Evolutionary conservation across 2,329 filamentous ascomycete species (phyloP), one percentile per base, ranked within the genome.

Genomic region (Sordariomycetes sp.): DNA sequence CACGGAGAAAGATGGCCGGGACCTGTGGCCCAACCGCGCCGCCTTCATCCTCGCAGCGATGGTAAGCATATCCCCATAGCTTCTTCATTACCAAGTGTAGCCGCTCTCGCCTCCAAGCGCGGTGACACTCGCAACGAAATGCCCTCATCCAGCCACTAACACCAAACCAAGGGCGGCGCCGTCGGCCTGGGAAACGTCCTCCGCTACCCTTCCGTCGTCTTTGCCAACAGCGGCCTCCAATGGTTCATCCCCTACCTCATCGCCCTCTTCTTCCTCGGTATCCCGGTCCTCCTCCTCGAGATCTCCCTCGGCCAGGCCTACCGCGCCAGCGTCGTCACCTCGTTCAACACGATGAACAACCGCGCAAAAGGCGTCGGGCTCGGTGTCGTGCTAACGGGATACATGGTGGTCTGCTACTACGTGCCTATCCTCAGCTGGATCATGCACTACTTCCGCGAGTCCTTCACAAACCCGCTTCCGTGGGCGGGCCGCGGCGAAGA

Each of bases 281-380:
- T 81, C 20, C 78, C 78, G 0, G 70, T 75, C 0, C 69, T 81
- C 10, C 70, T 78, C 5, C 71, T 81, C 25, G 76, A 81, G 60
- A 77, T 80, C 54, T 85, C 84, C 39, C 87, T 87, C 36, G 88
- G 88, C 54, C 86, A 80, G 59, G 76, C 76, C 1, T 79, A 80
- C 60, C 76, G 77, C 2, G 76, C 75, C 28, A 76, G 77, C 13
- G 72, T 70, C 1, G 73, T 78, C 17, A 72, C 78, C 34, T 75
- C 77, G 0, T 79, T 69, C 62, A 72, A 75, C 62, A 76, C 75
- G 36, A 68, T 78, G 57, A 74, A 78, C 61, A 63, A 66, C 22
- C 69, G 76, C 4, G 65, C 79, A 4, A 78, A 76, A 62, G 78
- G 78, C 2, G 72, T 77, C 1, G 78, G 78, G 0, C 64, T 81